Evolutionary conservation across 192 early-diverging fungal genomes (phyloP).

Genomic region (Chytriomyces confervae): DNA sequence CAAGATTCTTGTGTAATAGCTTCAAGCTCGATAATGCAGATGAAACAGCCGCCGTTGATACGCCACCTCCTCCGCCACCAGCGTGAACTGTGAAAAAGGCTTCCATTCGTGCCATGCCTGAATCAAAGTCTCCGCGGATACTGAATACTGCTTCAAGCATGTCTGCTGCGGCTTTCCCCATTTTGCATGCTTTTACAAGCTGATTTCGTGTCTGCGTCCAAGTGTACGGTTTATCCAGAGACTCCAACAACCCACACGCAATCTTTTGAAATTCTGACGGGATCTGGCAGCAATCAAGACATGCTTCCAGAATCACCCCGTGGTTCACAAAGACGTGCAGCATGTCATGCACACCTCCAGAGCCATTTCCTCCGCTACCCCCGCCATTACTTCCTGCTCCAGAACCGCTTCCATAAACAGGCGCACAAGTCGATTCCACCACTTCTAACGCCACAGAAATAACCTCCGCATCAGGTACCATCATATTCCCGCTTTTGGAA

Average conservation of each 20-base stretch:
- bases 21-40: constrained; percentile 19
- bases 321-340: constrained; percentile 67
- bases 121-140: constrained; percentile 32
- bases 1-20: constrained; percentile 21
- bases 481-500: constrained; percentile 65
- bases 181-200: constrained; percentile 42
- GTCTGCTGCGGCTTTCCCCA: constrained; percentile 32
- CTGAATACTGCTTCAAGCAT: constrained; percentile 34
- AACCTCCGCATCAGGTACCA: constrained; percentile 84
- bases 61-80: constrained; percentile 27
- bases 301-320: constrained; percentile 69
- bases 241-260: constrained; percentile 63
- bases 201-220: constrained; percentile 65
- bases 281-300: constrained; percentile 76
- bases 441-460: constrained; percentile 74
- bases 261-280: constrained; percentile 54
- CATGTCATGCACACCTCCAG: too few species aligned
- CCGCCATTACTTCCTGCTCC: constrained; percentile 24
- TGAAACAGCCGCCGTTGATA: constrained; percentile 5
- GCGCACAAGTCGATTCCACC: constrained; percentile 26
- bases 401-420: constrained; percentile 51
- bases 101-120: constrained; percentile 25
- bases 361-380: too few species aligned
- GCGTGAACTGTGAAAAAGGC: constrained; percentile 9
- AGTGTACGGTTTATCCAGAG: constrained; percentile 62